A percentile compares a stretch with the other conserved stretches of the same genome.
phyloP scores from a whole-genome alignment of 441 rosid species.

The Adansonia rubrostipa region DNA sequence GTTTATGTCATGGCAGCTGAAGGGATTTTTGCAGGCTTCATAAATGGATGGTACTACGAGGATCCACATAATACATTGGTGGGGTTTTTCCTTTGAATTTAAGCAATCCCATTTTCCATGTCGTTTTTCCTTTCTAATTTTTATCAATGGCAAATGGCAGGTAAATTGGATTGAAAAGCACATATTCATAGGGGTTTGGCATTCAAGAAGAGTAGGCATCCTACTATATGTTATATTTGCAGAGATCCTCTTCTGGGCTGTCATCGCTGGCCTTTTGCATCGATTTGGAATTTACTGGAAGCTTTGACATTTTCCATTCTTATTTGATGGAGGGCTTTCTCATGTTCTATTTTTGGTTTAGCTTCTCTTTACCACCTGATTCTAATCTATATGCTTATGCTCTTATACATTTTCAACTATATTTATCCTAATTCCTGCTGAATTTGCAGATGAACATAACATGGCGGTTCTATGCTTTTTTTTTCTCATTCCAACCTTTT shows the following conservation, averaged over 20 bases:
- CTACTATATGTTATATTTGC: constrained; percentile 73
- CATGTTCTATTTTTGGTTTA: neutral
- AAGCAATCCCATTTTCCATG: neutral
- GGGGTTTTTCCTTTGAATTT: constrained; percentile 17
- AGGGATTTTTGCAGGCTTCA: constrained; percentile 81
- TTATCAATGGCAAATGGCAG: constrained; percentile 37
- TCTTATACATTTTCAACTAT: neutral
- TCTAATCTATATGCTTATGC: neutral
- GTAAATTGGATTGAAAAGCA: constrained; percentile 72
- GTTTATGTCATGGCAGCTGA: constrained; percentile 96
- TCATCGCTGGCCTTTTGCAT: constrained; percentile 64
- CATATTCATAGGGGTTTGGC: constrained; percentile 65
- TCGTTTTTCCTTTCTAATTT: neutral
- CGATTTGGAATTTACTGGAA: constrained; percentile 70
- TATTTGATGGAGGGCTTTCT: neutral
- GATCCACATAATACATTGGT: constrained; percentile 77
- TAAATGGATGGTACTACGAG: constrained; percentile 82
- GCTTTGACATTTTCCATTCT: constrained; percentile 41
- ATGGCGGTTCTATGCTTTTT: too few species aligned
- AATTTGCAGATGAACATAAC: too few species aligned
- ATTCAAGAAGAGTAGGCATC: constrained; percentile 62
- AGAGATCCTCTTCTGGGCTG: constrained; percentile 79
- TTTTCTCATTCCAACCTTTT: too few species aligned
- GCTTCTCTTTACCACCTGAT: too few species aligned
- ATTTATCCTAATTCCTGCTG: neutral